Percentiles rank a stretch among this genome's conserved stretches.
These are phyloP conservation scores for Pezicula carpinea DNA, from an alignment of 2,329 filamentous ascomycete species.

Conservation along the genomic window DNA sequence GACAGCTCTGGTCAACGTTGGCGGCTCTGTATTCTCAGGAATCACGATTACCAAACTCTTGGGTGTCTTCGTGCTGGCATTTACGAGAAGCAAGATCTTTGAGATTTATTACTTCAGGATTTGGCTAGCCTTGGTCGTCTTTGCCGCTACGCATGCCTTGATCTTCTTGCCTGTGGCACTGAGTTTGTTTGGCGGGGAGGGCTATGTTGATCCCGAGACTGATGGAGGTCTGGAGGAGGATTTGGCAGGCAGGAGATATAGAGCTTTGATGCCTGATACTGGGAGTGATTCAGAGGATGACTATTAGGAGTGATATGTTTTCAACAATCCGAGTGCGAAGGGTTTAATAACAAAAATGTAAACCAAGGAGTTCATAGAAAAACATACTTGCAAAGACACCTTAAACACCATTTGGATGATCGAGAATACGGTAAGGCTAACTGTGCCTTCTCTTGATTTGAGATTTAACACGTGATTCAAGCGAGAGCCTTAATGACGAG, in stretches of 20 bases:
- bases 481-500: not conserved
- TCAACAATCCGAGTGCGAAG: too few species aligned
- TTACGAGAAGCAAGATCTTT: slow-evolving; percentile 96
- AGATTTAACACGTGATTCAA: not conserved
- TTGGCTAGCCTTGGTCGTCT: slow-evolving; percentile 86
- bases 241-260: slow-evolving; percentile 71
- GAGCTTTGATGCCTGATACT: slow-evolving; percentile 73
- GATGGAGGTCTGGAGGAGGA: slow-evolving; percentile 90
- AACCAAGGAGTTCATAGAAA: too few species aligned
- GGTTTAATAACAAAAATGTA: too few species aligned
- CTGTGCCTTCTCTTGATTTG: too few species aligned
- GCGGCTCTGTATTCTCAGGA: slow-evolving; percentile 88
- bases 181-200: slow-evolving; percentile 78
- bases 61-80: slow-evolving; percentile 86
- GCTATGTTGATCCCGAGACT: slow-evolving; percentile 81
- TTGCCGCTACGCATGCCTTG: slow-evolving; percentile 83
- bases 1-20: slow-evolving; percentile 92
- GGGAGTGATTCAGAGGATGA: slow-evolving; percentile 36
- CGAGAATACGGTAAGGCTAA: too few species aligned
- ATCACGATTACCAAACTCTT: slow-evolving; percentile 95
- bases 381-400: too few species aligned
- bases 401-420: too few species aligned
- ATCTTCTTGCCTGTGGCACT: slow-evolving; percentile 88
- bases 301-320: not conserved
- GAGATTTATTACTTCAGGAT: slow-evolving; percentile 99